phyloP scores from a whole-genome alignment of 805 yeast genomes.

The Ogataea neopini region DNA sequence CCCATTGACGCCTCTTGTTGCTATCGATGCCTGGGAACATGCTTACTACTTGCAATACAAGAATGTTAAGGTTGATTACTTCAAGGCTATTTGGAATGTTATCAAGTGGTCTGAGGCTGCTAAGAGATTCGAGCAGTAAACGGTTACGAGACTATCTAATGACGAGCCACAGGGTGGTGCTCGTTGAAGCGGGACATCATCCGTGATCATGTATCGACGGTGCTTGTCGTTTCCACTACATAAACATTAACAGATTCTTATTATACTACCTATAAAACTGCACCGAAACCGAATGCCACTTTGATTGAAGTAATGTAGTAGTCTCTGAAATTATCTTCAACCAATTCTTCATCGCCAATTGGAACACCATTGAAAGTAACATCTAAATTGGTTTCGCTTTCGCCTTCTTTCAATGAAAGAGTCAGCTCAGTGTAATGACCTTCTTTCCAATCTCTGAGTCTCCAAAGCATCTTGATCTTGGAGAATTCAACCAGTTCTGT shows the following conservation, averaged over 20 bases:
- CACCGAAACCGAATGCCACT: slow-evolving; percentile 92
- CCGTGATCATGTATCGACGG: too few relatives aligned
- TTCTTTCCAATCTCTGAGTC: slow-evolving; percentile 84
- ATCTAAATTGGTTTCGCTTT: slow-evolving; percentile 79
- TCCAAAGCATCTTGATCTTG: slow-evolving; percentile 76
- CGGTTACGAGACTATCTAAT: too few relatives aligned
- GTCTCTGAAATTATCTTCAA: slow-evolving; percentile 80
- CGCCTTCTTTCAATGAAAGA: slow-evolving; percentile 70
- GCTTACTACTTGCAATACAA: slow-evolving; percentile 93
- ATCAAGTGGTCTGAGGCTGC: slow-evolving; percentile 93
- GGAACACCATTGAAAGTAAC: slow-evolving; percentile 89
- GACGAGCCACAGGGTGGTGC: too few relatives aligned
- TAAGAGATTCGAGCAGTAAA: slow-evolving; percentile 65
- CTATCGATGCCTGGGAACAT: slow-evolving; percentile 96
- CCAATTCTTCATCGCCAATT: slow-evolving; percentile 90
- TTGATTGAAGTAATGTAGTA: slow-evolving; percentile 89
- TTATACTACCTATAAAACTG: slow-evolving; percentile 56
- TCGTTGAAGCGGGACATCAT: too few relatives aligned
- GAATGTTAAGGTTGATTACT: slow-evolving; percentile 88
- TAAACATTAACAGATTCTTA: neutral
- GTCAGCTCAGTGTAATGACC: slow-evolving; percentile 75
- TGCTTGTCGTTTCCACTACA: neutral
- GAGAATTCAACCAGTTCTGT: slow-evolving; percentile 57
- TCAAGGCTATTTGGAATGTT: slow-evolving; percentile 92
- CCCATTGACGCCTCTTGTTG: slow-evolving; percentile 70